Percentiles rank a stretch among this genome's conserved stretches.
Conservation (phyloP, 345 rosid species). For the Carallia brachiata region DNA sequence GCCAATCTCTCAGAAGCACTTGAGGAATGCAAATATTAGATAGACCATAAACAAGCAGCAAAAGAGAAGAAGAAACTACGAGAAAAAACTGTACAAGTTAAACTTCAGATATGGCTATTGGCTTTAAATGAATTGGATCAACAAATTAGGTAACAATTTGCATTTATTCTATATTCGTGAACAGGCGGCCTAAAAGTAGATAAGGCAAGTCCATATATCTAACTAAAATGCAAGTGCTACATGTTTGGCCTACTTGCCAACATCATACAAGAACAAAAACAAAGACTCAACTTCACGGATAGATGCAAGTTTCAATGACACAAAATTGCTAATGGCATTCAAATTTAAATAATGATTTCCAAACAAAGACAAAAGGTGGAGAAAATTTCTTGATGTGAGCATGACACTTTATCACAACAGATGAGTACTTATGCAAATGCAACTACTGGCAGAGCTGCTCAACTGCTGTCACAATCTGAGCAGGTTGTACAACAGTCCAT, state of each 20-base stretch:
- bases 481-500: constrained; percentile 91
- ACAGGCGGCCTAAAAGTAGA: neutral
- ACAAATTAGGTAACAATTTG: neutral
- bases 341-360: constrained; percentile 10
- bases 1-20: too few species aligned
- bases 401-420: constrained; percentile 5
- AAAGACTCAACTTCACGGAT: constrained; percentile 5
- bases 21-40: too few species aligned
- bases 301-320: constrained; percentile 13
- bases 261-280: constrained; percentile 5
- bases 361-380: constrained; percentile 2
- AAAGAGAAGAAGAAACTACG: too few species aligned
- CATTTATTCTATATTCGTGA: neutral
- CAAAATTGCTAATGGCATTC: constrained; percentile 17
- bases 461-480: constrained; percentile 88
- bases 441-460: constrained; percentile 84
- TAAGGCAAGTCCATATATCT: constrained; percentile 2
- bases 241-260: constrained; percentile 5
- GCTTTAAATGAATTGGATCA: too few species aligned
- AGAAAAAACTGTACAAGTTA: too few species aligned
- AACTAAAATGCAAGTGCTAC: neutral
- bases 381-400: constrained; percentile 1
- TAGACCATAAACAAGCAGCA: too few species aligned
- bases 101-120: too few species aligned
- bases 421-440: constrained; percentile 8